These are phyloP conservation scores for Pichia sp. DNA, from an alignment of 1,139 yeast species.

Conservation along the genomic window DNA sequence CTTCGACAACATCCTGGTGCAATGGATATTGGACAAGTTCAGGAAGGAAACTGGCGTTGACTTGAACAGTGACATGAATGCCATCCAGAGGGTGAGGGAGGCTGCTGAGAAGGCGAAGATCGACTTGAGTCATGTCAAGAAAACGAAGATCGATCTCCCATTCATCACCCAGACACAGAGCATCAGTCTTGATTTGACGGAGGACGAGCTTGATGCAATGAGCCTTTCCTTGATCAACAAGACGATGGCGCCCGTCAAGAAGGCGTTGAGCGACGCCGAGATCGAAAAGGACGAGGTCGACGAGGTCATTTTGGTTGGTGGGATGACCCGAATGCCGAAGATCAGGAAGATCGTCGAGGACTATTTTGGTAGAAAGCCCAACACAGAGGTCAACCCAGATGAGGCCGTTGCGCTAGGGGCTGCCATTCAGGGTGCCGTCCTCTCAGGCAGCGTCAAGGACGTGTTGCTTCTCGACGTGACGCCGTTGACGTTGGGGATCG, in stretches of 20 bases:
- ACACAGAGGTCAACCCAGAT: conserved; percentile 70
- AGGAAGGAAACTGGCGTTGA: conserved; percentile 43
- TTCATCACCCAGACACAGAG: conserved; percentile 46
- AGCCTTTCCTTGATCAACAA: conserved; percentile 55
- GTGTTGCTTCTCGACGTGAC: conserved; percentile 76
- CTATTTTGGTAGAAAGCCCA: conserved; percentile 56
- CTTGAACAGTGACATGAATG: conserved; percentile 41
- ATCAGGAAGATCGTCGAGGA: conserved; percentile 55
- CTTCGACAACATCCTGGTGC: conserved; percentile 60
- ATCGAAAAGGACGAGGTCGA: conserved; percentile 59
- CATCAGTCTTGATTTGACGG: conserved; percentile 50
- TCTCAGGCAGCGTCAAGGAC: conserved; percentile 66
- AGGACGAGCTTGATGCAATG: conserved; percentile 61
- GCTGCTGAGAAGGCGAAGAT: conserved; percentile 72
- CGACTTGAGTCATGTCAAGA: conserved; percentile 58
- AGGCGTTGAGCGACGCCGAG: conserved; percentile 68
- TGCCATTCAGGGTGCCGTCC: conserved; percentile 76
- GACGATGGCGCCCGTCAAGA: conserved; percentile 63
- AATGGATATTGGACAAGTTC: conserved; percentile 49
- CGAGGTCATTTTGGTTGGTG: conserved; percentile 73
- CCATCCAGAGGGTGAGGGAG: conserved; percentile 66
- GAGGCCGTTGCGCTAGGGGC: conserved; percentile 86
- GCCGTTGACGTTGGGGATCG: conserved; percentile 75
- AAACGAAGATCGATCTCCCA: conserved; percentile 59
- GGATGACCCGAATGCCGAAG: conserved; percentile 84